Base-by-base conservation (phyloP, 176 grass and related monocot species). In the Bromus sterilis region DNA sequence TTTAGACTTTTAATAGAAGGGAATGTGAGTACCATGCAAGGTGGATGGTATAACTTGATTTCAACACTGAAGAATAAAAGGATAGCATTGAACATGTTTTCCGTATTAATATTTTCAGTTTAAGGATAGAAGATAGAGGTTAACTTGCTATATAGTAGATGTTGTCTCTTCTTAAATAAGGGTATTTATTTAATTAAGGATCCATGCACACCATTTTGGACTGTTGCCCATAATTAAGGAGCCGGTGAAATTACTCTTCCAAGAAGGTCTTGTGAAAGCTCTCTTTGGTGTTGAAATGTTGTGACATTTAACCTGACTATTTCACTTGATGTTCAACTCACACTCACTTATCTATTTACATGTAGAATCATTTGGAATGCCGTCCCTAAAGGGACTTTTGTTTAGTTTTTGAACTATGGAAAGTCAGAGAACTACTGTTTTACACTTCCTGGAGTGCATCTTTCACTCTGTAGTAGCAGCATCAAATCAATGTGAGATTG, bases 251-350 rank as follows among this genome's bases (percentile, higher is more conserved):
- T 89, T 94, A 82, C 95, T 98, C 49, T 98, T 98, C 79, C 92
- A 98, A 74, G 95, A 98, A 92, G 95, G 95, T 39, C 92, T 94
- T 83, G 95, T 98, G n/a, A 98, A 98, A 91, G 95, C 95, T 78
- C 95, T 98, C 66, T 98, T 98, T 81, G 95, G 92, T 59, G 94
- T 92, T 53, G 92, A 98, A 82, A 98, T 92, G 56, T 92, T 98
- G 86, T 74, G 84, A 25, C 82, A 33, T 71, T 40, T 53, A 12
- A 74, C 66, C 66, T 80, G 7, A 28, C 62, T 58, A 85, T 29
- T 76, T 40, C 1, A 41, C 37, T 37, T 51, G 21, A 30, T 4
- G 21, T 76, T 67, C 74, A 46, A 51, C 86, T 80, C 80, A 6
- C 66, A n/a, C n/a, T n/a, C n/a, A n/a, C 75, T 67, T 39, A 26